A percentile compares a stretch with the other conserved stretches of the same genome.
Evolutionary conservation across 2,329 filamentous ascomycete species (phyloP).

Genomic region (Neodidymelliopsis sp.): DNA sequence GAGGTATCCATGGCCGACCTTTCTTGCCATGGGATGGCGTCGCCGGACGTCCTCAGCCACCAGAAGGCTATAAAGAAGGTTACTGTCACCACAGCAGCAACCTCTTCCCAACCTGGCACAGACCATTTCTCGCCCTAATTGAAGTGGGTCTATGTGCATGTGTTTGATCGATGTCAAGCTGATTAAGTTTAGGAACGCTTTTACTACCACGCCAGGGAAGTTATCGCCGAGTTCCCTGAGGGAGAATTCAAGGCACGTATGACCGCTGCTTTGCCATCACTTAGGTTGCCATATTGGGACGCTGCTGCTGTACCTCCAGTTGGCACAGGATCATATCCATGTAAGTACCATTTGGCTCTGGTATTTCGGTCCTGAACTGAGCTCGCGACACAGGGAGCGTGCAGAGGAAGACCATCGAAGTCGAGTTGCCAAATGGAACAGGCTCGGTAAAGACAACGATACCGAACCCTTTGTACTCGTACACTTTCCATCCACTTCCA

Average conservation of each 20-base stretch:
- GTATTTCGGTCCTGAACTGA: no score
- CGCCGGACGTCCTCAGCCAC: slow-evolving; percentile 34
- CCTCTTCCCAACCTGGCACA: slow-evolving; percentile 82
- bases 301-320: slow-evolving; percentile 51
- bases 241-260: slow-evolving; percentile 49
- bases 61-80: slow-evolving; percentile 63
- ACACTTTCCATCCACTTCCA: slow-evolving; percentile 58
- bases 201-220: slow-evolving; percentile 48
- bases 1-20: slow-evolving; percentile 82
- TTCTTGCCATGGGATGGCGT: slow-evolving; percentile 65
- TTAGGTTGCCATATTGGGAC: slow-evolving; percentile 56
- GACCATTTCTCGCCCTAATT: slow-evolving; percentile 73
- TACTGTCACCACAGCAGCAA: slow-evolving; percentile 81
- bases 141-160: slow-evolving; percentile 51
- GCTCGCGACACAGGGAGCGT: slow-evolving; percentile 38
- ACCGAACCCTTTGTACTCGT: slow-evolving; percentile 54
- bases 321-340: slow-evolving; percentile 46
- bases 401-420: slow-evolving; percentile 38
- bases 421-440: slow-evolving; percentile 43
- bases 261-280: slow-evolving; percentile 44
- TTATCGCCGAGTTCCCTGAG: slow-evolving; percentile 49
- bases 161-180: neutral
- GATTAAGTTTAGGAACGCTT: slow-evolving; percentile 48
- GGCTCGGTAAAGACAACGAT: slow-evolving; percentile 31
- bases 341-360: neutral